These are phyloP conservation scores for Aureobasidium subglaciale DNA, from an alignment of 2,329 filamentous ascomycete species.

Conservation along the genomic window DNA sequence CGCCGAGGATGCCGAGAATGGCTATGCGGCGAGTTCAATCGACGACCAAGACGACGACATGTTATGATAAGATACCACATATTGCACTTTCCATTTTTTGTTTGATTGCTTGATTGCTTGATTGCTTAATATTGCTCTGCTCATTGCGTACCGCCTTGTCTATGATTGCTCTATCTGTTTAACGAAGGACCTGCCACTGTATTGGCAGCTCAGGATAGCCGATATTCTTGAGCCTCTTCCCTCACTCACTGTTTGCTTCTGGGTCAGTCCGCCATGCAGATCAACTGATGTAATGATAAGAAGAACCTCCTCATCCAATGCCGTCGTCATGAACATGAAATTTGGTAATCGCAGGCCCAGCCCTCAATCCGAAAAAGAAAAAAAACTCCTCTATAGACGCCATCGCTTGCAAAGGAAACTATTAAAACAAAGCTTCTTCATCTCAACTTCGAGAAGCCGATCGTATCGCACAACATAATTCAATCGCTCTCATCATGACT, in stretches of 20 bases:
- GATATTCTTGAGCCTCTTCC: not conserved
- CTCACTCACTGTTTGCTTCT: not conserved
- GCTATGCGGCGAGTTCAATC: conserved; percentile 39
- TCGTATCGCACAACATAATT: not conserved
- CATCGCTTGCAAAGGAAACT: conserved; percentile 10
- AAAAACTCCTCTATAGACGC: conserved; percentile 11
- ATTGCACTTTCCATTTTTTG: not conserved
- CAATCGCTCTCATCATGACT: conserved; percentile 16
- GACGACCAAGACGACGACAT: conserved; percentile 52
- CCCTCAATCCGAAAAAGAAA: not conserved
- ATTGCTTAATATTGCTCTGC: not conserved
- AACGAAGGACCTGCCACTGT: not conserved
- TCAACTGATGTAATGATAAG: not conserved
- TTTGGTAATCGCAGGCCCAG: not conserved
- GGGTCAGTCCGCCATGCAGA: not conserved
- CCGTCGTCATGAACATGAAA: conserved; percentile 9
- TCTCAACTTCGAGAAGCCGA: not conserved
- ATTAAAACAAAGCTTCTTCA: not conserved
- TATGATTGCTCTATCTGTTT: conserved; percentile 10
- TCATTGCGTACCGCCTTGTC: not conserved
- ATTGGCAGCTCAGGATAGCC: not conserved
- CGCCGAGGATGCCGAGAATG: conserved; percentile 55
- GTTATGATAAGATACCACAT: conserved; percentile 21
- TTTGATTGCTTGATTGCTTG: not conserved
- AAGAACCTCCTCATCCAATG: conserved; percentile 3